Conservation (phyloP, 192 early-diverging fungal species). For the Coemansia umbellata region DNA sequence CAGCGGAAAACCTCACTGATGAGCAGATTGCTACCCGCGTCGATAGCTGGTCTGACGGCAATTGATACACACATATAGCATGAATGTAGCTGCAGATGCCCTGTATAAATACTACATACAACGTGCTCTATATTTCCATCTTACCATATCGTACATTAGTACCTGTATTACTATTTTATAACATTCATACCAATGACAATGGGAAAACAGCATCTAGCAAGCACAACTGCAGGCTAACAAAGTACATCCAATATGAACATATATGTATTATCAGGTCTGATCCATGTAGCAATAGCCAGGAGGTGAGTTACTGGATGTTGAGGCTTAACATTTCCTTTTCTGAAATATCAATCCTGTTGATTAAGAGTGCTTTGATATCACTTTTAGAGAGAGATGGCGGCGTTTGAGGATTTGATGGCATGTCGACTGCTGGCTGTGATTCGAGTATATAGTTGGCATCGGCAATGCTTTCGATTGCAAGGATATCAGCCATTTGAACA, state of each 20-base stretch:
- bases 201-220: no score
- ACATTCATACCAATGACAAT: no score
- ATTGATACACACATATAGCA: no score
- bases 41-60: conserved; percentile 36
- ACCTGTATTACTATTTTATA: no score
- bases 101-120: no score
- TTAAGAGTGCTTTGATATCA: conserved; percentile 24
- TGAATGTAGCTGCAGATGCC: no score
- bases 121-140: no score
- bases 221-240: no score
- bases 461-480: conserved; percentile 71
- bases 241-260: no score
- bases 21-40: conserved; percentile 10
- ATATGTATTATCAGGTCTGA: no score
- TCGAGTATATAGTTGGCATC: conserved; percentile 10
- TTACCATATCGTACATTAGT: no score
- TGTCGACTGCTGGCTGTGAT: conserved; percentile 9
- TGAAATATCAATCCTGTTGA: conserved; percentile 38
- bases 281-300: no score
- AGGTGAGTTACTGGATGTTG: background rate
- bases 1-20: conserved; percentile 23
- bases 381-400: conserved; percentile 1
- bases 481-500: conserved; percentile 75
- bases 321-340: conserved; percentile 2
- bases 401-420: background rate